Conservation (phyloP, 306 rosid species). For the Ormosia semicastrata region DNA sequence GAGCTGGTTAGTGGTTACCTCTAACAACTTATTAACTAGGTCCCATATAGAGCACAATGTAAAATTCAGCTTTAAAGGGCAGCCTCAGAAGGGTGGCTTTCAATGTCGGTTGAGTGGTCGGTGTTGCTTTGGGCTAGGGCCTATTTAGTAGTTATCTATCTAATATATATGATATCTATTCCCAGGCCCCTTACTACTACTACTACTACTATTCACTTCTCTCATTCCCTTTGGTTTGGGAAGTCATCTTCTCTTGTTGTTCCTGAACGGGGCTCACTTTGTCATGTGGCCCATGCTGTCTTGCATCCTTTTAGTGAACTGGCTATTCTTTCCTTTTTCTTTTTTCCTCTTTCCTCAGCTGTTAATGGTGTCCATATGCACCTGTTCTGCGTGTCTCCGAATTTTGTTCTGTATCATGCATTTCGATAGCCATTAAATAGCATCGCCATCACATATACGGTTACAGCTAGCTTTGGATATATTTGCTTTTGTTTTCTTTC, state of each 20-base stretch:
- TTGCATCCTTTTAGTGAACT: conserved; percentile 43
- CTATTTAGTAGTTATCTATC: conserved; percentile 12
- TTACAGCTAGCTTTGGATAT: conserved; percentile 30
- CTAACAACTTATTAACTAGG: conserved; percentile 31
- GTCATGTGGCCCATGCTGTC: conserved; percentile 53
- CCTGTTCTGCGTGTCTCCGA: conserved; percentile 27
- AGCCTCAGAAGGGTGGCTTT: conserved; percentile 32
- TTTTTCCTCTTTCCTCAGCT: conserved; percentile 26
- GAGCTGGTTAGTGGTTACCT: conserved; percentile 52
- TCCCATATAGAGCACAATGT: conserved; percentile 24
- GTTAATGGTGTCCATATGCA: conserved; percentile 40
- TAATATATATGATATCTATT: not conserved
- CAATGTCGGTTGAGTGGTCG: conserved; percentile 61
- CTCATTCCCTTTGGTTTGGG: conserved; percentile 18
- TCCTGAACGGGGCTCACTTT: conserved; percentile 50
- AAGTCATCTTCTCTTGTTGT: conserved; percentile 46
- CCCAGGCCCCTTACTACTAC: conserved; percentile 22
- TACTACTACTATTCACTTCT: not conserved
- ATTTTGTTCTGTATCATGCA: conserved; percentile 28
- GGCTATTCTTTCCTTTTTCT: conserved; percentile 45
- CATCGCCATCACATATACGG: conserved; percentile 20
- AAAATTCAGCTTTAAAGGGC: conserved; percentile 20
- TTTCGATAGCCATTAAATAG: conserved; percentile 15
- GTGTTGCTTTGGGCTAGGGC: conserved; percentile 42
- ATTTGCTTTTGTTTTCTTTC: conserved; percentile 5